phyloP scores from a whole-genome alignment of 768 basidiomycete genomes.

The Crucibulum laeve region DNA sequence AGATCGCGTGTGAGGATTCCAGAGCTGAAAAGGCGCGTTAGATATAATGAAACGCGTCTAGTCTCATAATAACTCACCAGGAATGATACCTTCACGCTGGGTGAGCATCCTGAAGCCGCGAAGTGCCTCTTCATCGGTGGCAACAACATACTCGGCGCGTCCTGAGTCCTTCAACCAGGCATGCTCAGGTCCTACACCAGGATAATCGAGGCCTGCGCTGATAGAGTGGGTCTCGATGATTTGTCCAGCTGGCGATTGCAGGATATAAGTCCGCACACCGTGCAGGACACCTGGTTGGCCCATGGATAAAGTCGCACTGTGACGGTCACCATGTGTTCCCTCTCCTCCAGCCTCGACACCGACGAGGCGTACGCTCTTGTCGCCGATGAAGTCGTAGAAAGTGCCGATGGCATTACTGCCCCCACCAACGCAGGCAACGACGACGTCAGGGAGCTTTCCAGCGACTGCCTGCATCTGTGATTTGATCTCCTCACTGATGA shows the following conservation, averaged over 20 bases:
- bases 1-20: slow-evolving; percentile 94
- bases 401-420: slow-evolving; percentile 97
- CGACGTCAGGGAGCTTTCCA: slow-evolving; percentile 88
- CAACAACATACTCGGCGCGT: slow-evolving; percentile 88
- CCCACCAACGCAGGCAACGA: slow-evolving; percentile 97
- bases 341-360: slow-evolving; percentile 99
- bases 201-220: slow-evolving; percentile 94
- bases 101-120: slow-evolving; percentile 90
- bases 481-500: slow-evolving; percentile 96
- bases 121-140: slow-evolving; percentile 91
- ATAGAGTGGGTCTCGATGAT: slow-evolving; percentile 97
- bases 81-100: slow-evolving; percentile 95
- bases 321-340: slow-evolving; percentile 77
- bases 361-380: slow-evolving; percentile 79
- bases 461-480: slow-evolving; percentile 64
- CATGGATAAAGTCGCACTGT: slow-evolving; percentile 90
- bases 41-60: background rate
- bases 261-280: slow-evolving; percentile 92
- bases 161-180: slow-evolving; percentile 95
- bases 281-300: slow-evolving; percentile 94
- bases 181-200: slow-evolving; percentile 97
- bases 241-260: slow-evolving; percentile 86
- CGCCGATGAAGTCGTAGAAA: slow-evolving; percentile 94
- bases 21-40: slow-evolving; percentile 50
- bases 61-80: slow-evolving; percentile 45